Base-by-base conservation (phyloP, 2,329 filamentous ascomycete species). In the Botrytis fragariae region DNA sequence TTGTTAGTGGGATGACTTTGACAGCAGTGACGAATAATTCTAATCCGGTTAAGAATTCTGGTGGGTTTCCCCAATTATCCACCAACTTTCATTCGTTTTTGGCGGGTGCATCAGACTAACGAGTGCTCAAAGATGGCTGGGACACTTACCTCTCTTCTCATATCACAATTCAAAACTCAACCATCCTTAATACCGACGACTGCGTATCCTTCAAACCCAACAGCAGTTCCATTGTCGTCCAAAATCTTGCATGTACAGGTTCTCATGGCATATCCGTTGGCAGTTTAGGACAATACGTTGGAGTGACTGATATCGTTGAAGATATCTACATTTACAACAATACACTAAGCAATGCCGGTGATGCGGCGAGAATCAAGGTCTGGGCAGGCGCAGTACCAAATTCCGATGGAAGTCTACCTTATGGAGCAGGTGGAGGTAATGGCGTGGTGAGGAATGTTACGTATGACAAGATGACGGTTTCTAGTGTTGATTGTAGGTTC, bases 301-400 rank as follows among this genome's bases (percentile, higher is more conserved):
- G 81, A 16, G 75, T 79, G 1, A 85, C 82, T 71, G 86, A 89
- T 76, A 84, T 83, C 22, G 83, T 90, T 16, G 83, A 87, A 76
- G 83, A 85, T 72, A 81, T 89, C 57, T 81, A 80, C 9, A 86
- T 83, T 0, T 80, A 82, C 9, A 86, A 89, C 76, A 82, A 48
- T 10, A 64, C 60, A 25, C 18, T 86, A 82, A 82, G 81, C 74
- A 86, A 86, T 74, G 83, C 83, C n/a, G 82, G 85, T 61, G 86
- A 91, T 75, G 88, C 87, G 62, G 89, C 88, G 0, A 87, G 89
- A 72, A 90, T 91, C 82, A 91, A 91, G 81, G 88, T 90, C 76
- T 91, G 88, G 87, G 87, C 74, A 6, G 76, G 76, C 10, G 72
- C 64, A 5, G 77, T 83, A 5, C 85, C 87, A 1, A 84, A 85